phyloP scores from a whole-genome alignment of 2,329 filamentous ascomycete genomes.

The Aspergillus niger region DNA sequence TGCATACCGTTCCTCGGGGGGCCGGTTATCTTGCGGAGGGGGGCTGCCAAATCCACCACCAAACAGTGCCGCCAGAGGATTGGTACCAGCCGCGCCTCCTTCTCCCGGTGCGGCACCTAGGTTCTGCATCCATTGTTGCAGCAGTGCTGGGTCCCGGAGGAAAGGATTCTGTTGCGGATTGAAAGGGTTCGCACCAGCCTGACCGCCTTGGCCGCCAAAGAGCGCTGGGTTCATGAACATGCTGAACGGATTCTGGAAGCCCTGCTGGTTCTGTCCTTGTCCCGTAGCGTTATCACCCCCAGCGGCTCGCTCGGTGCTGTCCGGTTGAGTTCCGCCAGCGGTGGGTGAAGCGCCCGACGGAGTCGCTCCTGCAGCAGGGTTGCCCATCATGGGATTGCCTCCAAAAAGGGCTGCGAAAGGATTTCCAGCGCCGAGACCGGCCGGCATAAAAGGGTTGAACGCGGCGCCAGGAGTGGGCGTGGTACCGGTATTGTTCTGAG shows the following conservation, averaged over 20 bases:
- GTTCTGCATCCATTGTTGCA: slow-evolving; percentile 59
- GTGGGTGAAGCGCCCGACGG: slow-evolving; percentile 33
- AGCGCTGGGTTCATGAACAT: slow-evolving; percentile 52
- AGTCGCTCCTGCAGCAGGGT: slow-evolving; percentile 25
- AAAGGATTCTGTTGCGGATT: slow-evolving; percentile 54
- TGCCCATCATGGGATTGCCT: slow-evolving; percentile 29
- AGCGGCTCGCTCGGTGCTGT: slow-evolving; percentile 32
- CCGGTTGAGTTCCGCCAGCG: slow-evolving; percentile 31
- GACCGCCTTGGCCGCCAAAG: slow-evolving; percentile 39
- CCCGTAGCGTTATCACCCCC: slow-evolving; percentile 31
- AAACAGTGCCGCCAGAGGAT: slow-evolving; percentile 52
- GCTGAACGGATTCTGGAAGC: slow-evolving; percentile 67
- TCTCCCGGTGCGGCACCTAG: slow-evolving; percentile 45
- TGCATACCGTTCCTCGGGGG: slow-evolving; percentile 90
- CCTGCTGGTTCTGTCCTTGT: slow-evolving; percentile 39
- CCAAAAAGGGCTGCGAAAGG: slow-evolving; percentile 65
- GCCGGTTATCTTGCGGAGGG: slow-evolving; percentile 74
- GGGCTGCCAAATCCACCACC: slow-evolving; percentile 52
- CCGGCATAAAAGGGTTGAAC: slow-evolving; percentile 38
- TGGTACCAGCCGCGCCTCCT: slow-evolving; percentile 38
- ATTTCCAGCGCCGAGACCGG: slow-evolving; percentile 45
- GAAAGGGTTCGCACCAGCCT: slow-evolving; percentile 50
- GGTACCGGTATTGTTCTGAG: slow-evolving; percentile 41
- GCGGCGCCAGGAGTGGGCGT: slow-evolving; percentile 45
- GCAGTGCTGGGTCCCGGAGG: slow-evolving; percentile 61